Base-by-base conservation (phyloP, 805 yeast genomes). In the Alloascoidea africana region DNA sequence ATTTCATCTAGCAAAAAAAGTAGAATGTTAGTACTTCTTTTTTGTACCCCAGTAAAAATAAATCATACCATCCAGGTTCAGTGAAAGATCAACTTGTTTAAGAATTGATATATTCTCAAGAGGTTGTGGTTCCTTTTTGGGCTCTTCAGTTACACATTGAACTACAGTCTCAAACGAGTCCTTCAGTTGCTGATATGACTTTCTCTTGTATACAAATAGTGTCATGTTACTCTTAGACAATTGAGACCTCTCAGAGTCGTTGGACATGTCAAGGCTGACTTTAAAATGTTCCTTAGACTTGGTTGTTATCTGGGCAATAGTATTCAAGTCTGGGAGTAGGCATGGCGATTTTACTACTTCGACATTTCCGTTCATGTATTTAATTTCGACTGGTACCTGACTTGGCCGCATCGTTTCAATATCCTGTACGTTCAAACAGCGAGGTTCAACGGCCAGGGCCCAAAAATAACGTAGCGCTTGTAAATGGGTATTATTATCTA, bases 391-490 rank as follows among this genome's bases (percentile, higher is more conserved):
- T 32, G 58, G 68, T 27, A 55, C 63, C 44, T 68, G 65, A 13
- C 73, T 62, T 0, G 85, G 76, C 32, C 60, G 64, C 3, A 64
- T 69, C 0, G 78, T 67, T 15, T 68, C 70, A 5, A 79, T 74
- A 51, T 86, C 85, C 40, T 91, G 65, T 1, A 79, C 66, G 3
- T 82, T 68, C n/a, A 91, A 58, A 52, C 96, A 85, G 41, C 96
- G 61, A 2, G 79, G 79, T 45, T 78, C 86, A 3, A 80, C 78
- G 0, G 93, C 71, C 42, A 91, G 57, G 1, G 86, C 79, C 96
- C 97, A 91, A 44, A 91, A 78, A 53, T 86, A 93, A 33, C 94
- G 65, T 27, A 86, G 58, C 2, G 93, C 95, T 53, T 85, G 94
- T 38, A 89, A 53, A 50, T 82, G 85, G 15, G 79, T 72, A 37